A percentile compares a stretch with the other conserved stretches of the same genome.
These are phyloP conservation scores for Viola pubescens DNA, from an alignment of 441 rosid species.

Conservation along the genomic window DNA sequence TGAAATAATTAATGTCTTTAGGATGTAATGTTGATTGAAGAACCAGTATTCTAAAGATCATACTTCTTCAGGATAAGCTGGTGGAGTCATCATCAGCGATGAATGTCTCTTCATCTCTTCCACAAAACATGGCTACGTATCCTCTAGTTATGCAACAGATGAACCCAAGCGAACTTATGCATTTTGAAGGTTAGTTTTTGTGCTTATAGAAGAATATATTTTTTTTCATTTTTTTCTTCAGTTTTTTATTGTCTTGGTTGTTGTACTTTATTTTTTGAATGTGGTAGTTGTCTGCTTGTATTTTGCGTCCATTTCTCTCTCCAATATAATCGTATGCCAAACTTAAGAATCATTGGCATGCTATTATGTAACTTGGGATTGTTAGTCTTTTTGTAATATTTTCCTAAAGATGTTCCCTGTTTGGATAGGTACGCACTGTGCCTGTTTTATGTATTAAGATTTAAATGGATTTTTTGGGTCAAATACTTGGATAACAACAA, in stretches of 20 bases:
- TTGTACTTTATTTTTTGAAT: neutral
- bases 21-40: conserved; percentile 37
- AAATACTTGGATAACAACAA: too few species aligned
- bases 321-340: too few species aligned
- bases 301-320: too few species aligned
- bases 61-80: conserved; percentile 75
- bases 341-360: too few species aligned
- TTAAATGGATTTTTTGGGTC: too few species aligned
- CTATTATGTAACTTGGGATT: too few species aligned
- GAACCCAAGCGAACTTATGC: conserved; percentile 34
- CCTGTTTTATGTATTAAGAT: too few species aligned
- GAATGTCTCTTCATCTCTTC: conserved; percentile 35
- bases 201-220: neutral
- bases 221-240: neutral
- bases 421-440: too few species aligned
- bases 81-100: conserved; percentile 53
- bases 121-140: conserved; percentile 48
- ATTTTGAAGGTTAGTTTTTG: conserved; percentile 50
- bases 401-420: too few species aligned
- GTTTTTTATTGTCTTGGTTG: too few species aligned
- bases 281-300: too few species aligned
- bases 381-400: too few species aligned
- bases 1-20: conserved; percentile 30
- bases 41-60: conserved; percentile 38
- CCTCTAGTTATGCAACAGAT: conserved; percentile 40